These are phyloP conservation scores for Serendipita indica DNA, from an alignment of 768 basidiomycete genomes.

Conservation along the genomic window DNA sequence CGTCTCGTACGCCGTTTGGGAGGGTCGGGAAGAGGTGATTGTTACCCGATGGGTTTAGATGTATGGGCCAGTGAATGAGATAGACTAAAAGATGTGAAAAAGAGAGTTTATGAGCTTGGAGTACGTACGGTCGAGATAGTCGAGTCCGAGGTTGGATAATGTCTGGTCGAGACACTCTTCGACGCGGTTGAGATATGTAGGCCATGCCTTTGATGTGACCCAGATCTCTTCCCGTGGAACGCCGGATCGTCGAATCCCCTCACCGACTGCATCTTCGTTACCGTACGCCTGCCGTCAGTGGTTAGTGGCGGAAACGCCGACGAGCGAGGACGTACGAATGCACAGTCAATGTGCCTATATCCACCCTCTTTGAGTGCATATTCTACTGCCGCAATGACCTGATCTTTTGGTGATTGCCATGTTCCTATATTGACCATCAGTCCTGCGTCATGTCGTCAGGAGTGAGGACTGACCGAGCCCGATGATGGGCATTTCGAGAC, in stretches of 20 bases:
- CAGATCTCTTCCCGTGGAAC: constrained; percentile 50
- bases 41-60: background rate
- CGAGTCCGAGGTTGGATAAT: constrained; percentile 40
- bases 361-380: constrained; percentile 18
- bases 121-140: constrained; percentile 33
- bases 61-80: constrained; percentile 56
- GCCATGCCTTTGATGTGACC: constrained; percentile 38
- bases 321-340: constrained; percentile 31
- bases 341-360: constrained; percentile 60
- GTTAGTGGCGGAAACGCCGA: background rate
- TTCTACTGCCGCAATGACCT: background rate
- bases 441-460: background rate
- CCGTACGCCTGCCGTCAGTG: constrained; percentile 16
- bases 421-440: background rate
- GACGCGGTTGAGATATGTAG: constrained; percentile 21
- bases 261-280: constrained; percentile 56
- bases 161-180: constrained; percentile 54
- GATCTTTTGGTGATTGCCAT: constrained; percentile 1
- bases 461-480: background rate
- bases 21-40: background rate
- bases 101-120: background rate
- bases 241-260: constrained; percentile 42
- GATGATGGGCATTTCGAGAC: background rate
- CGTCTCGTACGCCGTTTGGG: background rate
- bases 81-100: constrained; percentile 28